Evolutionary conservation across 2,329 filamentous ascomycete genomes (phyloP), one percentile per base, ranked within the genome.

Genomic region (Nemania sp.): DNA sequence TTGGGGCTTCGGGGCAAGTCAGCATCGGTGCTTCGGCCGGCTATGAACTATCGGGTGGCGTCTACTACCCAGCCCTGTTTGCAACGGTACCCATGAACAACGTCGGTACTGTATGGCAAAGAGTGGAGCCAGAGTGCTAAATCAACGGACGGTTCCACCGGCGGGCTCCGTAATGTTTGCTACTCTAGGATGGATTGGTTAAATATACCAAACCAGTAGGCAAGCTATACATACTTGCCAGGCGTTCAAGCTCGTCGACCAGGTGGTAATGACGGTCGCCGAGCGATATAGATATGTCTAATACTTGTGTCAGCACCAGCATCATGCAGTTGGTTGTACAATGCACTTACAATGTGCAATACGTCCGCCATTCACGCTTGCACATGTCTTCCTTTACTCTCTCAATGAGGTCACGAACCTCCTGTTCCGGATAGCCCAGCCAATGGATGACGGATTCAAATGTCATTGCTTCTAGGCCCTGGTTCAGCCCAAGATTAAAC

Each of bases 401-500:
- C 3, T 84, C 80, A 53, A 90, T 83, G 41, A 97, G 82, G 18
- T 85, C 83, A 97, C 90, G 68, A 92, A 83, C n/a, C 86, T 83
- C 53, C 83, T 77, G 51, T 85, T 82, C 87, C 88, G 93, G 35
- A 82, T 79, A 60, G 88, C 87, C 57, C 45, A 72, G 27, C 49
- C 90, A 83, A 66, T 90, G 87, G 52, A 88, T 90, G 76, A 98
- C 86, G 7, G 94, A 91, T 41, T 87, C 91, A 74, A 96, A 79
- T 71, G 90, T 91, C 74, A 97, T 83, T 13, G 90, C 89, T 73
- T 93, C 88, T 57, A 97, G 80, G 27, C 92, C 91, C 75, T 92
- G 88, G 11, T 87, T 89, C 73, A 97, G 84, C 45, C 89, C 90
- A 26, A 95, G 82, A 76, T 95, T 94, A 80, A 97, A 97, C 92